A percentile compares a stretch with the other conserved stretches of the same genome.
Conservation (phyloP, 2,329 filamentous ascomycete species). For the Botrytis porri region DNA sequence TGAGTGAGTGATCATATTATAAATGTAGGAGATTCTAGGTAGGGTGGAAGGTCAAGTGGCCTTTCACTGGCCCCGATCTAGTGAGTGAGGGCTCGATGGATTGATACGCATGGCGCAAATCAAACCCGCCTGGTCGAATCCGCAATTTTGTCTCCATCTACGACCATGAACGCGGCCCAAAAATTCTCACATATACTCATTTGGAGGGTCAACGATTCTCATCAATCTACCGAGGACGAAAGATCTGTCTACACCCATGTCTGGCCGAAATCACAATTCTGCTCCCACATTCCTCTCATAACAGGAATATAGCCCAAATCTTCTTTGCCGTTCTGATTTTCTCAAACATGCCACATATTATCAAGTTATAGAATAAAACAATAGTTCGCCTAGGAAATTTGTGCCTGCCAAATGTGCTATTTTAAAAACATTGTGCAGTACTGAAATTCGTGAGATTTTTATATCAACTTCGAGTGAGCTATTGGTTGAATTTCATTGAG, state of each 20-base stretch:
- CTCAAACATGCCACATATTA: neutral
- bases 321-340: neutral
- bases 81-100: neutral
- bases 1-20: slow-evolving; percentile 14
- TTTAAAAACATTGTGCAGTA: neutral
- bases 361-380: neutral
- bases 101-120: neutral
- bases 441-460: neutral
- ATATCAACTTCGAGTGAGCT: neutral
- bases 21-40: neutral
- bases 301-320: neutral
- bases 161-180: neutral
- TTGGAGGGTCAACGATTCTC: neutral
- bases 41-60: neutral
- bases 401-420: neutral
- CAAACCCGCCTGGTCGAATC: neutral
- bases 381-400: neutral
- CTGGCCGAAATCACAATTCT: neutral
- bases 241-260: neutral
- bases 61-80: neutral
- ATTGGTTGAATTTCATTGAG: neutral
- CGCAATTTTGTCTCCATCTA: neutral
- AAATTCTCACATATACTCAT: neutral
- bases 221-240: neutral
- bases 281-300: neutral